Base-by-base conservation (phyloP, 2,329 filamentous ascomycete genomes). In the Cucurbitaria berberidis region DNA sequence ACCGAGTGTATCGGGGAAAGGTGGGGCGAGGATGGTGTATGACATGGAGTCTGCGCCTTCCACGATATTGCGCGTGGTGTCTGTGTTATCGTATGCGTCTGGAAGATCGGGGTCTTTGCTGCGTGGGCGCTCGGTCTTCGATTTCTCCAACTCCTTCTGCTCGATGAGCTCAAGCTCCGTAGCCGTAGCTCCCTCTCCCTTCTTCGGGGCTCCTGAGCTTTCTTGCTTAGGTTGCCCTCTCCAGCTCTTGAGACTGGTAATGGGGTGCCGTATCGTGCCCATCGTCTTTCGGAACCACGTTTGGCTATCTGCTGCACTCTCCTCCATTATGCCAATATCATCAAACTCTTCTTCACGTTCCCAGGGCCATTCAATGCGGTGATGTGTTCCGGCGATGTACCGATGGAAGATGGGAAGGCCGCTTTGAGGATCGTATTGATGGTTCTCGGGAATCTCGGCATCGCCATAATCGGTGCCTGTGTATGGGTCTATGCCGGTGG, bases 1-100 rank as follows among this genome's bases (percentile, higher is more conserved):
- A 61, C 96, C 83, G 32, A 97, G 84, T n/a, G 76, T 78, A 26
- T 81, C 77, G 5, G 93, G 92, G 83, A 96, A 91, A 13, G 93
- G 93, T 22, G 89, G 83, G 15, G 83, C 80, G 24, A 92, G 80
- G 21, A 98, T 81, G 30, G 86, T 89, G 72, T 90, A 96, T 1
- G 89, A 90, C 67, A 81, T 59, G n/a, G 59, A 60, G 1, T 64
- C 50, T 32, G 55, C 45, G 34, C 86, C 82, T 68, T 96, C 90
- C 52, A 91, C 89, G 49, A 88, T 83, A 71, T 89, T 85, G 60
- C 90, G 88, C 40, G 86, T 77, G 2, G 93, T 97, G 76, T 98
- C 93, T 66, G 68, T 75, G 3, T 81, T 74, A 60, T 86, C 74
- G 62, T 51, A 55, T 26, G 60, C 54, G 3, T 59, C 57, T n/a